A percentile compares a stretch with the other conserved stretches of the same genome.
These are phyloP conservation scores for Leucosporidium creatinivorum DNA, from an alignment of 768 basidiomycete genomes.

Conservation along the genomic window DNA sequence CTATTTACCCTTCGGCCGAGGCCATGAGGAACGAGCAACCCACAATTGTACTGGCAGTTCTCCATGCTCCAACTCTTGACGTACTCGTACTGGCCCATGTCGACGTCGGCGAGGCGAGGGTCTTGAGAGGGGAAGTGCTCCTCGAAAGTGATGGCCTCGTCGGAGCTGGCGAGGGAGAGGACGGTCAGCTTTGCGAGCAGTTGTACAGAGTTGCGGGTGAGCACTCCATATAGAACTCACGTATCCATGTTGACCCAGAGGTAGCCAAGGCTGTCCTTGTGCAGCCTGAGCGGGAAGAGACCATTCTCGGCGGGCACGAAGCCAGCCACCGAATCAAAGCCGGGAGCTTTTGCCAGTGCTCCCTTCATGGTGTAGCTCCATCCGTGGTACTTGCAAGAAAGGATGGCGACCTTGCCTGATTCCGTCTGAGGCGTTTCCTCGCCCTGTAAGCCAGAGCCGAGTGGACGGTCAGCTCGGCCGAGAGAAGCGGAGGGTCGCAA, in stretches of 20 bases:
- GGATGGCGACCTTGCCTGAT: background rate
- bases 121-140: background rate
- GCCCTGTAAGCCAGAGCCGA: background rate
- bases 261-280: background rate
- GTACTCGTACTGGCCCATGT: background rate
- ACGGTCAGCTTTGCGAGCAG: too few relatives aligned
- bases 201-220: too few relatives aligned
- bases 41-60: background rate
- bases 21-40: too few relatives aligned
- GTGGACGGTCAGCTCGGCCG: background rate
- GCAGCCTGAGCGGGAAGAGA: background rate
- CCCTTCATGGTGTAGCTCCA: slow-evolving; percentile 4
- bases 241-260: slow-evolving; percentile 1
- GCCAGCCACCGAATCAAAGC: background rate
- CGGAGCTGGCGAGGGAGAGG: background rate
- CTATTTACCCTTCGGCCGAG: too few relatives aligned
- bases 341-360: background rate
- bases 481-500: background rate
- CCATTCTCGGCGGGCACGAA: background rate
- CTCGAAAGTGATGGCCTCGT: background rate
- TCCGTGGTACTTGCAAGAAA: slow-evolving; percentile 1
- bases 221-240: background rate
- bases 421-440: background rate
- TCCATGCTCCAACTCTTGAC: background rate
- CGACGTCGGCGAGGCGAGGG: background rate